Conservation (phyloP, 2,329 filamentous ascomycete species). For the Colletotrichum falcatum region DNA sequence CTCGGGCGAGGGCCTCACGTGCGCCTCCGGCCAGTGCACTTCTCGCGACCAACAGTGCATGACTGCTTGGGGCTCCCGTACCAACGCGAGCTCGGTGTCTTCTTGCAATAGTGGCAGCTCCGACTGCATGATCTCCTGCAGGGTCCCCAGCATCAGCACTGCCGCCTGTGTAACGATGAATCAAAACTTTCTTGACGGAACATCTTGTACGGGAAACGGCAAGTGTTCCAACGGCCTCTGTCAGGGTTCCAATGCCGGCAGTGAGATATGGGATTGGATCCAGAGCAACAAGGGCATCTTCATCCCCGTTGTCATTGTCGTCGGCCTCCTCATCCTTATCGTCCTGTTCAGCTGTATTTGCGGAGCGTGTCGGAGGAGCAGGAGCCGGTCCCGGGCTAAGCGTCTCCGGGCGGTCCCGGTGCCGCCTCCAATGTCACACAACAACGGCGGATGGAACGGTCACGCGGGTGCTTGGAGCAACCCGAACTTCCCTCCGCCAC, state of each 20-base stretch:
- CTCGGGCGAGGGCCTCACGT: constrained; percentile 72
- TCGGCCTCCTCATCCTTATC: constrained; percentile 77
- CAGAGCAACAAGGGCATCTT: constrained; percentile 81
- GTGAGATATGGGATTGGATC: constrained; percentile 82
- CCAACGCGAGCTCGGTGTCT: constrained; percentile 79
- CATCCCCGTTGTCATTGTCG: constrained; percentile 79
- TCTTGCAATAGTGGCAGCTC: constrained; percentile 77
- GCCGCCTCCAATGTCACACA: constrained; percentile 39
- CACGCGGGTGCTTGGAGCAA: constrained; percentile 40
- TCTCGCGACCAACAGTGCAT: constrained; percentile 91
- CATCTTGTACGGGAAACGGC: constrained; percentile 83
- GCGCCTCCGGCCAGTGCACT: constrained; percentile 94
- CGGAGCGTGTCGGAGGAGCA: constrained; percentile 51
- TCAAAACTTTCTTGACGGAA: constrained; percentile 95
- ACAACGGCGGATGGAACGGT: constrained; percentile 37
- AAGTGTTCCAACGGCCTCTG: constrained; percentile 84
- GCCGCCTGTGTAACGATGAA: constrained; percentile 80
- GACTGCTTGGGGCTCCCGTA: constrained; percentile 81
- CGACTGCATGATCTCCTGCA: constrained; percentile 80
- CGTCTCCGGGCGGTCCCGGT: constrained; percentile 43
- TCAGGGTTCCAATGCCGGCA: constrained; percentile 74
- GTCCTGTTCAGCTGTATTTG: constrained; percentile 75
- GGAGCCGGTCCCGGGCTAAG: constrained; percentile 42
- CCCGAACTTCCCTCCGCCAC: constrained; percentile 30
- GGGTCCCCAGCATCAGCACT: constrained; percentile 73